phyloP scores from a whole-genome alignment of 2,329 filamentous ascomycete species.

The Aspergillus costaricaensis region DNA sequence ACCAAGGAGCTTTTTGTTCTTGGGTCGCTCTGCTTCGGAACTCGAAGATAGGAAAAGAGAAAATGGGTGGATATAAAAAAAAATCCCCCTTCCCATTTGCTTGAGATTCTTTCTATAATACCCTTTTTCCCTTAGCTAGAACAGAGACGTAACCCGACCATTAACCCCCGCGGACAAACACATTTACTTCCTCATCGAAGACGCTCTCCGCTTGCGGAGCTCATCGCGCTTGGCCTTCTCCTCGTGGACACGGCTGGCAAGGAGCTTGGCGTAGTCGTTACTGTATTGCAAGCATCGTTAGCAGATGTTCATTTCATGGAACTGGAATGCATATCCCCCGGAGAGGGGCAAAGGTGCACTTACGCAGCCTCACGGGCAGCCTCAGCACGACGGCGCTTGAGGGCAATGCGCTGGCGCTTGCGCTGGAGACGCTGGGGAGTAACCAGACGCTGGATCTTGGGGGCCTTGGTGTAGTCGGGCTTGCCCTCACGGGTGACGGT shows the following conservation, averaged over 20 bases:
- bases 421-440: slow-evolving; percentile 99
- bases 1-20: slow-evolving; percentile 1
- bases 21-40: background rate
- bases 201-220: slow-evolving; percentile 93
- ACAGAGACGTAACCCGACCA: slow-evolving; percentile 39
- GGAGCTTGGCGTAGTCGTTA: slow-evolving; percentile 92
- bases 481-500: slow-evolving; percentile 97
- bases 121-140: slow-evolving; percentile 29
- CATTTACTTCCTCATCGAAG: slow-evolving; percentile 85
- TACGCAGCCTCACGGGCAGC: slow-evolving; percentile 98
- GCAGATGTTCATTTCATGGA: background rate
- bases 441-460: slow-evolving; percentile 99
- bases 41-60: slow-evolving; percentile 9
- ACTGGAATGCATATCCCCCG: too few relatives aligned
- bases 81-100: slow-evolving; percentile 18
- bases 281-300: slow-evolving; percentile 49
- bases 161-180: slow-evolving; percentile 38
- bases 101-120: slow-evolving; percentile 18
- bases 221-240: slow-evolving; percentile 93
- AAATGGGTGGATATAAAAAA: too few relatives aligned
- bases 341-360: too few relatives aligned
- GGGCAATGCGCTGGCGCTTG: slow-evolving; percentile 96
- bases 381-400: slow-evolving; percentile 98
- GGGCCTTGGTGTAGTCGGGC: slow-evolving; percentile 99
- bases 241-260: slow-evolving; percentile 96